Evolutionary conservation across 2,329 filamentous ascomycete genomes (phyloP).

Genomic region (Chalara sp.): DNA sequence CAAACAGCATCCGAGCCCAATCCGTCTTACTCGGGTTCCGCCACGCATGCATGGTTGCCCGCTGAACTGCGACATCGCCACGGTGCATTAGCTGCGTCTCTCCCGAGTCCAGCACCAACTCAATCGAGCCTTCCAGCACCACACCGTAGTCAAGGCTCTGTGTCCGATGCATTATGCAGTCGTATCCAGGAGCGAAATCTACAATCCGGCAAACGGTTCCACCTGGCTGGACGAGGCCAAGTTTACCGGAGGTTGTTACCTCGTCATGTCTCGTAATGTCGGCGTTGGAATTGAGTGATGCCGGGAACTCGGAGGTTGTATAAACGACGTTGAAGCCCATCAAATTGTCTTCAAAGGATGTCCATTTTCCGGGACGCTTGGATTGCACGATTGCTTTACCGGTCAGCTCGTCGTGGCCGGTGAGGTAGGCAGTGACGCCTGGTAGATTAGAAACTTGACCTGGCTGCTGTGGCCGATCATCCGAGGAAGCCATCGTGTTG

Average conservation of each 20-base stretch:
- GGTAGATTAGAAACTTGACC: neutral
- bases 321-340: neutral
- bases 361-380: neutral
- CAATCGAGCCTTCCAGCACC: slow-evolving; percentile 6
- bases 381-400: neutral
- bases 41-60: slow-evolving; percentile 5
- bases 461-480: neutral
- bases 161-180: slow-evolving; percentile 6
- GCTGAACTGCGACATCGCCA: slow-evolving; percentile 7
- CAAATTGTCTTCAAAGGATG: neutral
- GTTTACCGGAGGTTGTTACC: neutral
- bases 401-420: neutral
- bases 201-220: slow-evolving; percentile 5
- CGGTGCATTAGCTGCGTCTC: neutral
- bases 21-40: slow-evolving; percentile 1
- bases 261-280: neutral
- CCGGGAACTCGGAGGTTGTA: neutral
- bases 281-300: neutral
- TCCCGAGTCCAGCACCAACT: slow-evolving; percentile 8
- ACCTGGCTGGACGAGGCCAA: neutral
- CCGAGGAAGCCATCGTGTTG: neutral
- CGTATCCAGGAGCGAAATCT: slow-evolving; percentile 5
- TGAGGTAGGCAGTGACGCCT: neutral
- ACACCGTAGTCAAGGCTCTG: slow-evolving; percentile 9
- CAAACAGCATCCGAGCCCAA: slow-evolving; percentile 8